Conservation (phyloP, 805 yeast species). For the Wickerhamiella nectarea region DNA sequence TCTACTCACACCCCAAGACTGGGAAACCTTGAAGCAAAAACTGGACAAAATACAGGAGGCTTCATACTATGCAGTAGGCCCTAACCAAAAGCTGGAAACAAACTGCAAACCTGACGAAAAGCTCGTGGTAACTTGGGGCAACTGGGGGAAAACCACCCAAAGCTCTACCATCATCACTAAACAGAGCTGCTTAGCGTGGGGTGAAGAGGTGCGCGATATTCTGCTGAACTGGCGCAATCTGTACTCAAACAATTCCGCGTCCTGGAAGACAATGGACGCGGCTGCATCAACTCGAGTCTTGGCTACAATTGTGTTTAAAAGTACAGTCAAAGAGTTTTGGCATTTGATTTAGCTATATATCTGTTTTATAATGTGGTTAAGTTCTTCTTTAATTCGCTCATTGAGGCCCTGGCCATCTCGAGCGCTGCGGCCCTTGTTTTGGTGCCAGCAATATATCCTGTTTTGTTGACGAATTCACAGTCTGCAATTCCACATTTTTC, state of each 20-base stretch:
- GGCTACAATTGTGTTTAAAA: constrained; percentile 81
- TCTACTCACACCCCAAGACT: constrained; percentile 57
- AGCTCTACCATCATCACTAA: constrained; percentile 88
- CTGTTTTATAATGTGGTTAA: too few species aligned
- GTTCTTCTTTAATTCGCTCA: too few species aligned
- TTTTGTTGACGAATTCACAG: too few species aligned
- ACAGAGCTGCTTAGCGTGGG: constrained; percentile 91
- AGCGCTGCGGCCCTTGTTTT: too few species aligned
- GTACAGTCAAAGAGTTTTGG: constrained; percentile 40
- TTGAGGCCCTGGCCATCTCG: too few species aligned
- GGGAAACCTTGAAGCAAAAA: constrained; percentile 48
- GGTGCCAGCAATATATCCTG: too few species aligned
- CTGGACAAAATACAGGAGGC: constrained; percentile 28
- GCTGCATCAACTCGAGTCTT: constrained; percentile 53
- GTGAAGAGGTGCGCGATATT: constrained; percentile 83
- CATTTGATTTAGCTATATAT: neutral
- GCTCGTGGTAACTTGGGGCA: constrained; percentile 94
- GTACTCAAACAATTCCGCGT: constrained; percentile 40
- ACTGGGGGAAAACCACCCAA: constrained; percentile 73
- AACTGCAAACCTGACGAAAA: constrained; percentile 37
- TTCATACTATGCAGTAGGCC: constrained; percentile 56
- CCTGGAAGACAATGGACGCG: constrained; percentile 48
- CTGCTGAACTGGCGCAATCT: constrained; percentile 88
- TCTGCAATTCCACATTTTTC: too few species aligned
- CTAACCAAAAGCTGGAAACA: constrained; percentile 33